phyloP scores from a whole-genome alignment of 192 early-diverging fungal genomes.

The Rhizoclosmatium sp. region DNA sequence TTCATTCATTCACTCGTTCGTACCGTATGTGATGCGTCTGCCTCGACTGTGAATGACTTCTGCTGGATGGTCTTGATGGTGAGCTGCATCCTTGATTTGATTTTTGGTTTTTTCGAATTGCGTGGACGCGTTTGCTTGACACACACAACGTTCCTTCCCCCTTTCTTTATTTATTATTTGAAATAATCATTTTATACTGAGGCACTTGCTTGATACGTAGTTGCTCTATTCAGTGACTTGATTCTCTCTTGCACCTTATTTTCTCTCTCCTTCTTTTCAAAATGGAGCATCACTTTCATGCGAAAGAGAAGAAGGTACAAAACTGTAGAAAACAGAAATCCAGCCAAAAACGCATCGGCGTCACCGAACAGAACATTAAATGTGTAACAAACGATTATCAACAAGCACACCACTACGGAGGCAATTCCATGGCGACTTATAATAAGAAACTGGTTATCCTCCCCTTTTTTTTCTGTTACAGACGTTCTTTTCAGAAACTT shows the following conservation, averaged over 20 bases:
- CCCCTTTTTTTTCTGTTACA: background rate
- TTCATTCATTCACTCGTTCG: conserved; percentile 13
- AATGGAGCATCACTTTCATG: background rate
- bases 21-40: conserved; percentile 67
- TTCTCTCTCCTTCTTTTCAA: background rate
- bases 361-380: background rate
- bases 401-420: background rate
- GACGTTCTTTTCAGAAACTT: background rate
- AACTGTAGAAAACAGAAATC: background rate
- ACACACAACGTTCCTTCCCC: too few species aligned
- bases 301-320: background rate
- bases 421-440: conserved; percentile 1
- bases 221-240: too few species aligned
- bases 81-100: conserved; percentile 67
- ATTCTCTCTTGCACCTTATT: too few species aligned
- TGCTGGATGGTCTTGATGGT: conserved; percentile 93
- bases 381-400: background rate
- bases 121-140: too few species aligned
- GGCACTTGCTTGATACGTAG: too few species aligned
- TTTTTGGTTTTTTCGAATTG: background rate
- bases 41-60: conserved; percentile 81
- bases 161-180: too few species aligned
- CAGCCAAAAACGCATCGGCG: background rate
- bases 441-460: background rate
- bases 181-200: too few species aligned